Conservation (phyloP, 73 alveolate genomes). For the Paramecium caudatum region DNA sequence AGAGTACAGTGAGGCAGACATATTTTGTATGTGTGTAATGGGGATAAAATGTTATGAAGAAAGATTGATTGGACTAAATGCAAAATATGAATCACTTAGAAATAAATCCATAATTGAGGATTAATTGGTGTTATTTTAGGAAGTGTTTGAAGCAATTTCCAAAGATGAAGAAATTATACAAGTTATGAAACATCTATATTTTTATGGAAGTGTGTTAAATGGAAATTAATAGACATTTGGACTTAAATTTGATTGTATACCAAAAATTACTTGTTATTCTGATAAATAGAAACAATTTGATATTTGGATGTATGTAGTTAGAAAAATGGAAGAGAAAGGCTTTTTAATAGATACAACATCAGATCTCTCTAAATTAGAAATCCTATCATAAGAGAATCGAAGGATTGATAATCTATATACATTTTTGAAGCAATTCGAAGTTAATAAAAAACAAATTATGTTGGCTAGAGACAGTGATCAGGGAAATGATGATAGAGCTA, state of each 20-base stretch:
- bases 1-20: constrained; percentile 18
- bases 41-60: constrained; percentile 26
- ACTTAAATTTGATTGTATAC: constrained; percentile 24
- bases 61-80: constrained; percentile 21
- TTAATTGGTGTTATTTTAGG: not conserved
- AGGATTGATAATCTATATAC: not conserved
- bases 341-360: not conserved
- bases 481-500: constrained; percentile 19
- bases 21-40: constrained; percentile 32
- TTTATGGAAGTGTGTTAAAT: constrained; percentile 14
- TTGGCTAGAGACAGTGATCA: constrained; percentile 50
- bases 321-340: not conserved
- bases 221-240: not conserved
- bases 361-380: not conserved
- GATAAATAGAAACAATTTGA: constrained; percentile 14
- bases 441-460: not conserved
- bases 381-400: not conserved
- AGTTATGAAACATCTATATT: not conserved
- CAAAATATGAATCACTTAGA: constrained; percentile 10
- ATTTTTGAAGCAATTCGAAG: constrained; percentile 30
- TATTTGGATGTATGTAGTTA: constrained; percentile 31
- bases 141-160: not conserved
- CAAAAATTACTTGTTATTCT: constrained; percentile 11
- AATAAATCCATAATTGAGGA: not conserved
- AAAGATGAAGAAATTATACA: not conserved